phyloP scores from a whole-genome alignment of 495 filamentous ascomycete genomes.

The Xylaria curta region DNA sequence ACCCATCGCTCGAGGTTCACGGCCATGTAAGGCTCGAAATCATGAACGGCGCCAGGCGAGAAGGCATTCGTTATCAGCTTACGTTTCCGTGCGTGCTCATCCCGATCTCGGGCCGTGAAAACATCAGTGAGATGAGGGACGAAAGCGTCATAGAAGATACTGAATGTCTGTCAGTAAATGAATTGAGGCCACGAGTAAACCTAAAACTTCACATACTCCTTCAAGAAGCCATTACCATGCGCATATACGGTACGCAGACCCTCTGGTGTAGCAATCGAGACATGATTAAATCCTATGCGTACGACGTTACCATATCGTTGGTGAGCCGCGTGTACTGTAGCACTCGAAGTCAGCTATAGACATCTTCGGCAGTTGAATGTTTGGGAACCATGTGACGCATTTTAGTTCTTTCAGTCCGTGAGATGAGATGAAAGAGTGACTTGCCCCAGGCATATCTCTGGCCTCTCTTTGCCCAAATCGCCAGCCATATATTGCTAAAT shows the following conservation, averaged over 20 bases:
- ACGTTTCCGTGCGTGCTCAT: slow-evolving; percentile 82
- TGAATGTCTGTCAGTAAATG: slow-evolving; percentile 19
- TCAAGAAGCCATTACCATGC: slow-evolving; percentile 73
- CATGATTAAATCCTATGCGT: slow-evolving; percentile 63
- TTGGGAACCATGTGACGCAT: not conserved
- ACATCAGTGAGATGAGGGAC: slow-evolving; percentile 80
- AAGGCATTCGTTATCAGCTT: slow-evolving; percentile 88
- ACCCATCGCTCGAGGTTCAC: slow-evolving; percentile 75
- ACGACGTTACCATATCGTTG: slow-evolving; percentile 67
- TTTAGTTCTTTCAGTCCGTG: not conserved
- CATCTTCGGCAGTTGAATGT: not conserved
- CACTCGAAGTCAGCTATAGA: not conserved
- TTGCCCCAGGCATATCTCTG: slow-evolving; percentile 15
- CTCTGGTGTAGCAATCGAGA: slow-evolving; percentile 59
- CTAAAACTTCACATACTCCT: slow-evolving; percentile 44
- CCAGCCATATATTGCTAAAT: slow-evolving; percentile 77
- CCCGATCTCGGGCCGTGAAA: slow-evolving; percentile 83
- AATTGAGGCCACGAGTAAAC: not conserved
- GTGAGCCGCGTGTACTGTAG: slow-evolving; percentile 67
- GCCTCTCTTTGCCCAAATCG: slow-evolving; percentile 55
- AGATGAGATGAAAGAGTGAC: not conserved
- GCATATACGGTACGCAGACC: slow-evolving; percentile 68
- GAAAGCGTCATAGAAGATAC: slow-evolving; percentile 84
- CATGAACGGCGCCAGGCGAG: slow-evolving; percentile 73
- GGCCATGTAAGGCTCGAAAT: slow-evolving; percentile 89